Evolutionary conservation across 2,329 filamentous ascomycete species (phyloP), one percentile per base, ranked within the genome.

Genomic region (Aureobasidium mangrovei): DNA sequence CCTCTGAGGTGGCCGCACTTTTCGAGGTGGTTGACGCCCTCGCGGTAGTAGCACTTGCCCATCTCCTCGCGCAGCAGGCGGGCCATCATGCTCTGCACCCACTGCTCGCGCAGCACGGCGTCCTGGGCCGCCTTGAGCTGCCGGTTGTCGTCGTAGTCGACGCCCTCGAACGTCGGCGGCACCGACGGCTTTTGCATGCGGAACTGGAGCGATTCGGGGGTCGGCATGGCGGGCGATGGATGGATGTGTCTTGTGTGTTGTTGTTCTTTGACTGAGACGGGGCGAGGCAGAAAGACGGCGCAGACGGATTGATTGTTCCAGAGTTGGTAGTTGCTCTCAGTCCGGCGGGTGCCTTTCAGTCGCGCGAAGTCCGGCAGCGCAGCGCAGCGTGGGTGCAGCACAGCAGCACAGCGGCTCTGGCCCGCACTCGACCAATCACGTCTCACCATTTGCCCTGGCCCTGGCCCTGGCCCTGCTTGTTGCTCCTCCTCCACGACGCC

Each of bases 51-150:
- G 77, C 88, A 93, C 75, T 89, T 91, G 71, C 84, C 79, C 74
- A 93, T 76, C 76, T 93, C 88, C 69, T 91, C 85, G 60, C 86
- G 77, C 54, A 93, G 86, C 59, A 93, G 74, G 58, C 88, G 79
- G 56, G 85, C 86, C 88, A 91, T 93, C 88, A 93, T 93, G 69
- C 85, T 84, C 69, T 82, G 83, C 57, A 93, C 86, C 88, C 88
- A 93, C 75, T 93, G 88, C 74, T 93, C 88, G 59, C 87, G 80
- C 64, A 93, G 81, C 55, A 93, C 80, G 60, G 87, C 80, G 69
- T 93, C 88, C 69, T 91, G 87, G 53, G 88, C 88, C 58, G 83
- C 83, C 77, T 91, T 93, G 68, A 93, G 77, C 62, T 82, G 81
- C 68, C 81, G 82, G 69, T 84, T 89, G 74, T 93, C 86, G 61